Base-by-base conservation (phyloP, 192 early-diverging fungal genomes). In the Coemansia sp. region DNA sequence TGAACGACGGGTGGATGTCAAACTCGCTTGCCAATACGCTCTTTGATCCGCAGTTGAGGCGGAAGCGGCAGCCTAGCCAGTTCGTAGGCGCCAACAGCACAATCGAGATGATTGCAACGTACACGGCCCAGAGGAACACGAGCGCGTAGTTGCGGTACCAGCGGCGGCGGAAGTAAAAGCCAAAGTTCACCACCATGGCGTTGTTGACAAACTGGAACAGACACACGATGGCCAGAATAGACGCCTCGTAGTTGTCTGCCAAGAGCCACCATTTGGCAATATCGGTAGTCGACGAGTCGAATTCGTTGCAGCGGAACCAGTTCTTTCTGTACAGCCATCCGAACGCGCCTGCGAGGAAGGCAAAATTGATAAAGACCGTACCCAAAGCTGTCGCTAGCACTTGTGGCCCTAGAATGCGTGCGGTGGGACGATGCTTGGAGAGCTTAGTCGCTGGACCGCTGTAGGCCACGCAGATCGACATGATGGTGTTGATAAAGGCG, bases 231-330 rank as follows among this genome's bases (percentile, higher is more conserved):
- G 86, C 76, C 19, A 88, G 67, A 5, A 85, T 70, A 44, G 69
- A 76, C 21, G 86, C 85, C 84, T 93, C 90, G 74, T 84, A 93
- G 70, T 91, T 93, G 69, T 93, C 91, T 3, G 81, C 88, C 14
- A 93, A 74, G 61, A 91, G 73, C 89, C 89, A 93, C 91, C 91
- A 93, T 29, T 87, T 86, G 25, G 86, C 64, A 15, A 90, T 68
- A 63, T 93, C 88, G 46, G 78, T 84, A 44, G 83, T 68, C 6
- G 70, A 61, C 3, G 85, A 82, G 68, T 92, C 89, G 71, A 92
- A 90, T 76, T 91, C 87, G 70, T 90, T 76, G 79, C 91, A 92
- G 38, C 76, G 72, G 77, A 89, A 91, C 84, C 85, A 92, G 14
- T 37, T 14, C 68, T 90, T 84, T 4, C 68, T 63, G 75, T 84